These are phyloP conservation scores for Centella asiatica DNA, from an alignment of 129 eudicot genomes.

Conservation along the genomic window DNA sequence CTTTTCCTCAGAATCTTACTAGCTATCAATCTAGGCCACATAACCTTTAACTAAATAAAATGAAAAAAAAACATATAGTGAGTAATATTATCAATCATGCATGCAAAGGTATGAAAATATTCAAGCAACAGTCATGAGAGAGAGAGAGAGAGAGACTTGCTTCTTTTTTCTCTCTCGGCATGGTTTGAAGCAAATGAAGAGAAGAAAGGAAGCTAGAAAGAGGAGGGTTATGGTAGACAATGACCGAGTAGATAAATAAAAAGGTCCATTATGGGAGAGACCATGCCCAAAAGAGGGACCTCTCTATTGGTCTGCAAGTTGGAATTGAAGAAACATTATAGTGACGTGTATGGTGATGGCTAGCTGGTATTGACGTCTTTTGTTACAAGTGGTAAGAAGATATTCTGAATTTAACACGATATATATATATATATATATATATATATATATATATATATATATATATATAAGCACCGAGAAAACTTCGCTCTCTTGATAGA, in stretches of 20 bases:
- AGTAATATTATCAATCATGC: conserved; percentile 5
- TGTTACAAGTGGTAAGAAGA: no score
- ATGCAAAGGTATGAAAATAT: no score
- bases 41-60: conserved; percentile 19
- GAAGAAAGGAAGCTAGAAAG: conserved; percentile 5
- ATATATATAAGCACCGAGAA: not conserved
- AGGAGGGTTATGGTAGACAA: not conserved
- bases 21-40: conserved; percentile 61
- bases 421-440: no score
- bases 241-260: conserved; percentile 3
- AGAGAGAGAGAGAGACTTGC: conserved; percentile 29
- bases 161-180: conserved; percentile 19
- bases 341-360: conserved; percentile 23
- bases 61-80: not conserved
- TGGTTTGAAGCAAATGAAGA: conserved; percentile 11
- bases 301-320: conserved; percentile 22
- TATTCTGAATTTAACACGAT: no score
- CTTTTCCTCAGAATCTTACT: conserved; percentile 38
- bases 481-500: no score
- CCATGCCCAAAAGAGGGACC: conserved; percentile 13
- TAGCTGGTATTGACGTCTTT: not conserved
- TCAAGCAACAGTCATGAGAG: not conserved
- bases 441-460: not conserved
- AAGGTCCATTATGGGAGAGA: not conserved
- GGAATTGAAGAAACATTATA: conserved; percentile 26